Conservation (phyloP, 2,329 filamentous ascomycete genomes). For the Alternaria sp. region DNA sequence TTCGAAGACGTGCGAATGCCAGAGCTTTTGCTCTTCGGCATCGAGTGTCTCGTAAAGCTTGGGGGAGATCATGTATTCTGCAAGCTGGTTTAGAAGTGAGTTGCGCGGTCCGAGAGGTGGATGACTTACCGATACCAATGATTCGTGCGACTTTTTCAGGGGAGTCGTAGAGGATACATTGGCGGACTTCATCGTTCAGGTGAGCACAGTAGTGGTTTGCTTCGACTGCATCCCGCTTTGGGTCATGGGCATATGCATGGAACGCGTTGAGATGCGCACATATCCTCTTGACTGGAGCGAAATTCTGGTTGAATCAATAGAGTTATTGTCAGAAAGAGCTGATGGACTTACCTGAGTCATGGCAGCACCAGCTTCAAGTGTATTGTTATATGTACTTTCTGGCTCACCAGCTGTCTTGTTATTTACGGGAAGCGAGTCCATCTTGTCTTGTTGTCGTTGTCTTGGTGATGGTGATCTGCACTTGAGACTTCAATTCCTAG, state of each 20-base stretch:
- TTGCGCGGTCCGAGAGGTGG: not conserved
- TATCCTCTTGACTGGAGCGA: constrained; percentile 73
- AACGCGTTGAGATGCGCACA: constrained; percentile 90
- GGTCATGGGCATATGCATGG: constrained; percentile 80
- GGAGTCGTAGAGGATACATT: constrained; percentile 86
- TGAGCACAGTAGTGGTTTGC: constrained; percentile 88
- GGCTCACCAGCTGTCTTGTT: constrained; percentile 59
- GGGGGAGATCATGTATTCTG: constrained; percentile 83
- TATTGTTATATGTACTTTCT: constrained; percentile 63
- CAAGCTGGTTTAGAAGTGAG: not conserved
- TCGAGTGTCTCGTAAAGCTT: constrained; percentile 72
- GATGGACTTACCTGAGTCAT: constrained; percentile 61
- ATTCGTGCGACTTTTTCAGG: constrained; percentile 72
- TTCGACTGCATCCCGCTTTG: constrained; percentile 70
- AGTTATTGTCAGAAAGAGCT: too few relatives aligned
- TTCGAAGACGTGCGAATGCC: constrained; percentile 81
- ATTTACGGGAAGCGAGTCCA: constrained; percentile 50
- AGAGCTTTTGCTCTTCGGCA: constrained; percentile 73
- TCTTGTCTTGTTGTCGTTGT: constrained; percentile 11
- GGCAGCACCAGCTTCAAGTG: constrained; percentile 69
- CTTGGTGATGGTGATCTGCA: not conserved
- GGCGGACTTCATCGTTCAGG: constrained; percentile 77
- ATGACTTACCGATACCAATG: constrained; percentile 68
- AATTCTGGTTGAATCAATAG: constrained; percentile 58
- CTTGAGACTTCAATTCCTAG: not conserved